Percentiles rank a stretch among this genome's conserved stretches.
Conservation (phyloP, 495 filamentous ascomycete species). For the Rhizodiscina lignyota region DNA sequence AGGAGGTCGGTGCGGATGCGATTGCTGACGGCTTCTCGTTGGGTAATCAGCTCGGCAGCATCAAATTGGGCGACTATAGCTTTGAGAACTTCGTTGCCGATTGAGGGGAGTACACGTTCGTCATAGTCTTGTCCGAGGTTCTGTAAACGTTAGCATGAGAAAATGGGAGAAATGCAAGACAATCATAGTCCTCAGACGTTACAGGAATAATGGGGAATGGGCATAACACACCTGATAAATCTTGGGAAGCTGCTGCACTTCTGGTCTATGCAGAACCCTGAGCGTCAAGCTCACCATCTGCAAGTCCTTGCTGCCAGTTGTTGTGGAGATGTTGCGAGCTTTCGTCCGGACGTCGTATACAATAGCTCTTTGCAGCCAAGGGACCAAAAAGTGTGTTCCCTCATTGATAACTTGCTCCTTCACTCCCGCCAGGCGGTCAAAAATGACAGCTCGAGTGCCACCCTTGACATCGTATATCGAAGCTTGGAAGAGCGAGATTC, state of each 20-base stretch:
- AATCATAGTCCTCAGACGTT: neutral
- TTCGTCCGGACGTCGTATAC: constrained; percentile 96
- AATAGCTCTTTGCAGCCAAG: constrained; percentile 90
- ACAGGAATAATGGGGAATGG: neutral
- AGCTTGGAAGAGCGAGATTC: constrained; percentile 42
- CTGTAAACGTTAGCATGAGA: constrained; percentile 9
- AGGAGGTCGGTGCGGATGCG: constrained; percentile 90
- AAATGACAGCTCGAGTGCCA: constrained; percentile 89
- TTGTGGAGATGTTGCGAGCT: constrained; percentile 93
- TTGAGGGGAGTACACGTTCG: constrained; percentile 96
- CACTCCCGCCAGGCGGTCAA: constrained; percentile 85
- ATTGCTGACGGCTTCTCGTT: constrained; percentile 89
- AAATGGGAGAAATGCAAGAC: neutral
- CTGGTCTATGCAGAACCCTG: constrained; percentile 85
- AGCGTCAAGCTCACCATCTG: constrained; percentile 99
- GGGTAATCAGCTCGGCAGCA: constrained; percentile 97
- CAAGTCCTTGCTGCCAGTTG: constrained; percentile 94
- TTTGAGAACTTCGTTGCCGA: constrained; percentile 99
- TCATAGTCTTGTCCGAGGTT: constrained; percentile 92
- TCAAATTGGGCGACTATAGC: constrained; percentile 98
- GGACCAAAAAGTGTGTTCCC: constrained; percentile 91
- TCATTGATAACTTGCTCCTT: constrained; percentile 86
- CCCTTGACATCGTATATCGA: constrained; percentile 96
- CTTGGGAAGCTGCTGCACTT: constrained; percentile 80
- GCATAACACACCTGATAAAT: constrained; percentile 84